Evolutionary conservation across 352 stramenopile genomes (phyloP).

Genomic region (Saprolegnia diclina): DNA sequence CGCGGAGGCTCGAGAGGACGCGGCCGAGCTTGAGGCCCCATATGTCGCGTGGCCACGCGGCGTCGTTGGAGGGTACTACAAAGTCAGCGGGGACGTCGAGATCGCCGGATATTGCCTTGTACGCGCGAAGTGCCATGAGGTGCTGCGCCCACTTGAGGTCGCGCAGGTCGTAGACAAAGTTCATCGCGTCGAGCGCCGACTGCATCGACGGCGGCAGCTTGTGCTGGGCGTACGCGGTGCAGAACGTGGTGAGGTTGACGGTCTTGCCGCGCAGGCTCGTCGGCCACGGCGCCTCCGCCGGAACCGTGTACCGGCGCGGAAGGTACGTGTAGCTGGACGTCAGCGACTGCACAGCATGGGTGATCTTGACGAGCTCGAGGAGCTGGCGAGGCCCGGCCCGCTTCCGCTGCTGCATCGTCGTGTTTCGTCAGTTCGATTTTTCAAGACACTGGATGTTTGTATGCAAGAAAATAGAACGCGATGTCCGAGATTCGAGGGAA

Average conservation of each 20-base stretch:
- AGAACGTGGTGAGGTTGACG: not conserved
- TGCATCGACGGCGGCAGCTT: not conserved
- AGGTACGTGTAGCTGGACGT: conserved; percentile 5
- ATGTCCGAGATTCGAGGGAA: too few species aligned
- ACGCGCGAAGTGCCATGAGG: conserved; percentile 71
- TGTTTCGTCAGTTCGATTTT: too few species aligned
- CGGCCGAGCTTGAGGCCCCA: conserved; percentile 81
- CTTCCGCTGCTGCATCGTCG: too few species aligned
- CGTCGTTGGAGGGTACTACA: conserved; percentile 59
- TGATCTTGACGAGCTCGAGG: conserved; percentile 3
- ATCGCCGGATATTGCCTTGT: conserved; percentile 75
- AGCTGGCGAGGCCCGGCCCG: too few species aligned
- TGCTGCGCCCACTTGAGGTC: conserved; percentile 16
- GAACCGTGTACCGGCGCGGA: conserved; percentile 3
- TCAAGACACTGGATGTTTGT: too few species aligned
- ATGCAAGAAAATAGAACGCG: too few species aligned
- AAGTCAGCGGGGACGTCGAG: conserved; percentile 91
- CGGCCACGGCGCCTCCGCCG: not conserved
- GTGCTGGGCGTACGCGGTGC: not conserved
- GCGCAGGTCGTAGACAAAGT: conserved; percentile 9
- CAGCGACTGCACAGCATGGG: not conserved
- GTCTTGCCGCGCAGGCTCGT: not conserved
- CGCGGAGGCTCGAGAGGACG: conserved; percentile 84
- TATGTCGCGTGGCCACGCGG: conserved; percentile 70
- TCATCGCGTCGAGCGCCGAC: not conserved